A percentile compares a stretch with the other conserved stretches of the same genome.
These are phyloP conservation scores for Medicago ruthenica DNA, from an alignment of 306 rosid species.

Conservation along the genomic window DNA sequence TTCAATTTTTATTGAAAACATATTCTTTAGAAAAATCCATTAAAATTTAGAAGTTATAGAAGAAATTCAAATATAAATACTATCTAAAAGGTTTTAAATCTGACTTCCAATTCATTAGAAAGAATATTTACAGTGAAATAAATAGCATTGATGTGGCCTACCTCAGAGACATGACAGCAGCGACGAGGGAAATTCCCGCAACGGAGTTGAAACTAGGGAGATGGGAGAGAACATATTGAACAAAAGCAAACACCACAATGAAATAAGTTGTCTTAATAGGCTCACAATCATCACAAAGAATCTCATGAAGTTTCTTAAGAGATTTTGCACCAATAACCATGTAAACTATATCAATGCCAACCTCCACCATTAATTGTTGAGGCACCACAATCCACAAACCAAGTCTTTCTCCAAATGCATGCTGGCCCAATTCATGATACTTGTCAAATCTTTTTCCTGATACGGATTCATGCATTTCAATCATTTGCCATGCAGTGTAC, in stretches of 20 bases:
- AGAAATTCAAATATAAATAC: background rate
- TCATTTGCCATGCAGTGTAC: conserved; percentile 84
- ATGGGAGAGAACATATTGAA: conserved; percentile 65
- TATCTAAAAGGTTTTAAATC: background rate
- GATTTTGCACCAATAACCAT: conserved; percentile 81
- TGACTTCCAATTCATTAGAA: background rate
- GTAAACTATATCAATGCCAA: conserved; percentile 66
- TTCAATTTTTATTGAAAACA: background rate
- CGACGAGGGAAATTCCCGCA: conserved; percentile 59
- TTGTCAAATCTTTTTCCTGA: conserved; percentile 74
- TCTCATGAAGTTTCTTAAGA: conserved; percentile 58
- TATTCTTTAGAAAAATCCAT: background rate
- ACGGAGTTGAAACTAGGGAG: conserved; percentile 81
- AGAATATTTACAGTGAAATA: too few species aligned
- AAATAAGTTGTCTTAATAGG: conserved; percentile 58
- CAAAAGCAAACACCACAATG: conserved; percentile 69
- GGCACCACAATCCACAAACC: conserved; percentile 82
- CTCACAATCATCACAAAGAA: conserved; percentile 43
- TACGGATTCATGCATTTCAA: conserved; percentile 78
- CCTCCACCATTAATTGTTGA: conserved; percentile 64
- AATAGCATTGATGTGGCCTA: background rate
- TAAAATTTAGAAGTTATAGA: too few species aligned
- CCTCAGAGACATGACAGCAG: conserved; percentile 68
- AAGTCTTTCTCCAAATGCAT: conserved; percentile 78
- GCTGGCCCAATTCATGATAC: conserved; percentile 79